Evolutionary conservation across 768 basidiomycete genomes (phyloP).

Genomic region (Amanita pallidorosea): DNA sequence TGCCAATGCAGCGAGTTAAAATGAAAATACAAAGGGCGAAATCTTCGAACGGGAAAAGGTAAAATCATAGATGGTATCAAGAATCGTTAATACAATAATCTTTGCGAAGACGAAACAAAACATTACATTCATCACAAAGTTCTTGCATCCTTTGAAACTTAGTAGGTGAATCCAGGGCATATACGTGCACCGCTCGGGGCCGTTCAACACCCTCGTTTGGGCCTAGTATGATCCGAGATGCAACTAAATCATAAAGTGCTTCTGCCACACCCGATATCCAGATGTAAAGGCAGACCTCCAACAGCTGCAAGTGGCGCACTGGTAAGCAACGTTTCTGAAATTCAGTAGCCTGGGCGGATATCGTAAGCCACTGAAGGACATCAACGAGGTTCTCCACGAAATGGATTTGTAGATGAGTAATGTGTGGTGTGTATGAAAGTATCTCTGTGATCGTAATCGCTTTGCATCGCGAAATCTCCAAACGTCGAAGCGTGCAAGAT

Average conservation of each 20-base stretch:
- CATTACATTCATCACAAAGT: too few relatives aligned
- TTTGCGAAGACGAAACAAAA: too few relatives aligned
- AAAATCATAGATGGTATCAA: too few relatives aligned
- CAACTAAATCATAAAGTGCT: neutral
- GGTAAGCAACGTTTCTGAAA: neutral
- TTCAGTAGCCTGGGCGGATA: neutral
- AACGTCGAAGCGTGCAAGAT: neutral
- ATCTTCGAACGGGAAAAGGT: neutral
- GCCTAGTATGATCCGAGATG: too few relatives aligned
- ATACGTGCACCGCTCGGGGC: too few relatives aligned
- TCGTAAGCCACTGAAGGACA: neutral
- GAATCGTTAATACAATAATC: too few relatives aligned
- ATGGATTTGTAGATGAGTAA: neutral
- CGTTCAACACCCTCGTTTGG: too few relatives aligned
- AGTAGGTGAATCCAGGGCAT: too few relatives aligned
- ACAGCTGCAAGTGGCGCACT: neutral
- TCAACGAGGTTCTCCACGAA: neutral
- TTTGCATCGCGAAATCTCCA: neutral
- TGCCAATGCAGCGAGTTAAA: too few relatives aligned
- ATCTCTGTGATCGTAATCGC: neutral
- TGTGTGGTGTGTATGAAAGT: neutral
- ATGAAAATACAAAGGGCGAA: too few relatives aligned
- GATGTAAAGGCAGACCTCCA: neutral
- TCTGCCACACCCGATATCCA: neutral
- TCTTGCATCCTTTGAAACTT: too few relatives aligned